phyloP scores from a whole-genome alignment of 2,329 filamentous ascomycete genomes.

The Ophiognomonia clavigignenti-juglandacearum region DNA sequence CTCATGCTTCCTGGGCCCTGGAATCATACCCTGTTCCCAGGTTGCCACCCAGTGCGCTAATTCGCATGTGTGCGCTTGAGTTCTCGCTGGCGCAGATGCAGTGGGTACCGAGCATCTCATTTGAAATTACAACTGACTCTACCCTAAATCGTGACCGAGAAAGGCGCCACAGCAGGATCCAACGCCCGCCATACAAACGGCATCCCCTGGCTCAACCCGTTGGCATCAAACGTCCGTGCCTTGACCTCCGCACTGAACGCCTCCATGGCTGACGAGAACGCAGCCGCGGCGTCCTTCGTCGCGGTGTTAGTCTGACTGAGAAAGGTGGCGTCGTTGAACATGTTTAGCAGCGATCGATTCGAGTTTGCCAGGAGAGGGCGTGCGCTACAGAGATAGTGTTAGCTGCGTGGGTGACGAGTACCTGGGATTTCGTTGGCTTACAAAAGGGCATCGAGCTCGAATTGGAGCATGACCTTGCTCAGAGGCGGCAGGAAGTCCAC shows the following conservation, averaged over 20 bases:
- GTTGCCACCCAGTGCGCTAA: no score
- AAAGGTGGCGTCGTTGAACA: constrained; percentile 32
- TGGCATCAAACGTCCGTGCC: constrained; percentile 31
- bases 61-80: no score
- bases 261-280: constrained; percentile 31
- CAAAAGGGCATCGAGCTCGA: constrained; percentile 27
- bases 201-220: constrained; percentile 40
- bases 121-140: no score
- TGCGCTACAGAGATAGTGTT: constrained; percentile 9
- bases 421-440: background rate
- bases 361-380: constrained; percentile 31
- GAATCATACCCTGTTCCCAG: no score
- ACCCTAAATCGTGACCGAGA: constrained; percentile 5
- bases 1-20: no score
- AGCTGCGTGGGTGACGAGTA: background rate
- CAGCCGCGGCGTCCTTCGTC: constrained; percentile 26
- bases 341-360: constrained; percentile 32
- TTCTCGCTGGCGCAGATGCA: no score
- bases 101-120: no score
- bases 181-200: constrained; percentile 34
- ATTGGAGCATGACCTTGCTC: constrained; percentile 28
- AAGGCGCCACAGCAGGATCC: constrained; percentile 15
- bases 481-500: constrained; percentile 29
- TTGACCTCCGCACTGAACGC: constrained; percentile 31
- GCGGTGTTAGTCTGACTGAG: constrained; percentile 26